phyloP scores from a whole-genome alignment of 2,329 filamentous ascomycete species.

The Akanthomyces uredinophilus region DNA sequence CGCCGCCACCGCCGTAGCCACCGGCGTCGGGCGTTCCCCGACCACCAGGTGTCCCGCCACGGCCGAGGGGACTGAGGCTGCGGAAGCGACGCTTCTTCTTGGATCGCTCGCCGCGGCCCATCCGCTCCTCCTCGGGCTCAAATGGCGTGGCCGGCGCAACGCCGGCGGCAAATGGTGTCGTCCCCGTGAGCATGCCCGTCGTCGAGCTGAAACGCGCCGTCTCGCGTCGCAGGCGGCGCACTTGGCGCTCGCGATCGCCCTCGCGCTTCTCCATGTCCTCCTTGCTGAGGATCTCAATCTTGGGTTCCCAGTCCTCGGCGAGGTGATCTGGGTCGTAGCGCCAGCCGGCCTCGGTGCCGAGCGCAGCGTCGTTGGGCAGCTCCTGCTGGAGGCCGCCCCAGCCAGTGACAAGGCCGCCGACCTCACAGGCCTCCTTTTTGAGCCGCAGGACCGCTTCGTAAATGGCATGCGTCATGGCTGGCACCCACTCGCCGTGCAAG shows the following conservation, averaged over 20 bases:
- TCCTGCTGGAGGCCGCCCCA: constrained; percentile 57
- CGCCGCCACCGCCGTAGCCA: constrained; percentile 64
- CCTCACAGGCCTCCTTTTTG: constrained; percentile 95
- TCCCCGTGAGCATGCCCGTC: constrained; percentile 71
- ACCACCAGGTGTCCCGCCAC: constrained; percentile 57
- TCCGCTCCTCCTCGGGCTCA: constrained; percentile 67
- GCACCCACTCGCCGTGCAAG: constrained; percentile 85
- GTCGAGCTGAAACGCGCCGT: constrained; percentile 89
- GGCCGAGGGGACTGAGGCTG: constrained; percentile 75
- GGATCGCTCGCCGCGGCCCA: constrained; percentile 85
- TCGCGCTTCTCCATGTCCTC: constrained; percentile 98
- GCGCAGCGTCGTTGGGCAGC: constrained; percentile 83
- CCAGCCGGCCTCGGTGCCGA: constrained; percentile 83
- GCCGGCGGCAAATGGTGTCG: constrained; percentile 50
- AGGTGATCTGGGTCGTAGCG: constrained; percentile 90
- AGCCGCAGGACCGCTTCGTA: constrained; percentile 89
- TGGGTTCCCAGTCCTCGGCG: constrained; percentile 78
- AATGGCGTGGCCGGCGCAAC: constrained; percentile 25
- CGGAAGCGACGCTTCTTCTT: constrained; percentile 95
- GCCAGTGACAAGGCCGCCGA: constrained; percentile 75
- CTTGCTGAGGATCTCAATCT: constrained; percentile 75
- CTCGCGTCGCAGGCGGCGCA: constrained; percentile 79
- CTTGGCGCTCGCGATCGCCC: constrained; percentile 86
- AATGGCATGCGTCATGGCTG: constrained; percentile 90
- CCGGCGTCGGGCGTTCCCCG: constrained; percentile 78